Evolutionary conservation across 331 rosid genomes (phyloP).

Genomic region (Quercus phellos): DNA sequence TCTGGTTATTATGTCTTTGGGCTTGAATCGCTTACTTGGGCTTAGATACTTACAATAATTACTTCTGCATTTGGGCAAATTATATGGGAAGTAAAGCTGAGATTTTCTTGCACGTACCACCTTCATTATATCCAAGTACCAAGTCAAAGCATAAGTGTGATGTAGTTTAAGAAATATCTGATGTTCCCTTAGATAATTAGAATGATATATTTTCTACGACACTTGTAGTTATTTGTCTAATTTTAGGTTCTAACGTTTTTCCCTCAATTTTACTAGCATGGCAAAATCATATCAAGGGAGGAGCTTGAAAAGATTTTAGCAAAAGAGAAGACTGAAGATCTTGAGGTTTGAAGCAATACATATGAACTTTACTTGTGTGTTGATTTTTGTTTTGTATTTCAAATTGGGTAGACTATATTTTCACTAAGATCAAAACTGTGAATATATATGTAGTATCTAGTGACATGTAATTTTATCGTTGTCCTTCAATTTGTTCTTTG

Average conservation of each 20-base stretch:
- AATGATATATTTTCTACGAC: neutral
- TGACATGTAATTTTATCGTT: neutral
- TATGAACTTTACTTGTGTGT: neutral
- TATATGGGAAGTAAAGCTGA: too few relatives aligned
- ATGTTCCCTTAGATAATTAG: neutral
- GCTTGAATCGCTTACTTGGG: too few relatives aligned
- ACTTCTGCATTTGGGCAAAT: too few relatives aligned
- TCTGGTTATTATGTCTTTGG: too few relatives aligned
- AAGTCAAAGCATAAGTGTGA: neutral
- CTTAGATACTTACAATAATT: too few relatives aligned
- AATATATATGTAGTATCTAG: neutral
- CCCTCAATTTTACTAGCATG: constrained; percentile 56
- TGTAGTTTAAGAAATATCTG: neutral
- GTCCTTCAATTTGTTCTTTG: neutral
- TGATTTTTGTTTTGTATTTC: neutral
- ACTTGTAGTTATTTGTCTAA: constrained; percentile 8
- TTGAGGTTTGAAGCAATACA: constrained; percentile 49
- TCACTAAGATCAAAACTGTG: neutral
- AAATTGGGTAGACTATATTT: constrained; percentile 10
- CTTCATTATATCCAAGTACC: neutral
- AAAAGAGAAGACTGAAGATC: constrained; percentile 63
- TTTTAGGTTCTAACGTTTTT: constrained; percentile 19
- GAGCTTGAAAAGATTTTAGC: constrained; percentile 69
- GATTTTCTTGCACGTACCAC: too few relatives aligned
- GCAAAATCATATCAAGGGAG: constrained; percentile 79